Conservation (phyloP, 2,329 filamentous ascomycete species). For the Magnaporthales sp. region DNA sequence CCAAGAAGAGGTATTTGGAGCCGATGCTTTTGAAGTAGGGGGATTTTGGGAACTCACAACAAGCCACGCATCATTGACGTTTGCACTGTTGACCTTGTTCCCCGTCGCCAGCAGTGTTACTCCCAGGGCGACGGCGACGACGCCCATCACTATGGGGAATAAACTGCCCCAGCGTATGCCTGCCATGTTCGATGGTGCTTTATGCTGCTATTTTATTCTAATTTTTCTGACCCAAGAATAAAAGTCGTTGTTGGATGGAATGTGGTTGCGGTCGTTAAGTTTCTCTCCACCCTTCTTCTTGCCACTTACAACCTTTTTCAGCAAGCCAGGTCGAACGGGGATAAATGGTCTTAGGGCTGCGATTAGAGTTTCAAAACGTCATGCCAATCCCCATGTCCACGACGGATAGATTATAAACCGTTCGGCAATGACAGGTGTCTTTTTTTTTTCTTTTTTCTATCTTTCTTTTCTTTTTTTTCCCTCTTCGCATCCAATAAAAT, state of each 20-base stretch:
- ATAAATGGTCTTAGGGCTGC: neutral
- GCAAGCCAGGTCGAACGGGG: neutral
- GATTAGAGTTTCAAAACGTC: neutral
- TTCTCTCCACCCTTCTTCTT: neutral
- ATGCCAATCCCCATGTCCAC: neutral
- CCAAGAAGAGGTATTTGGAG: too few relatives aligned
- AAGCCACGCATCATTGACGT: neutral
- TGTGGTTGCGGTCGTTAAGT: neutral
- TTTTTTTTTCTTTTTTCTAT: too few relatives aligned
- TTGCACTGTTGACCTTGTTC: neutral
- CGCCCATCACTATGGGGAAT: conserved; percentile 3
- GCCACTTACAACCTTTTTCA: too few relatives aligned
- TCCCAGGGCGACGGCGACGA: conserved; percentile 5
- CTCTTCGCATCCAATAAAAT: neutral
- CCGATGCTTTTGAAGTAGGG: too few relatives aligned
- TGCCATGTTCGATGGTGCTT: neutral
- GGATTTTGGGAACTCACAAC: neutral
- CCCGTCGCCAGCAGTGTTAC: neutral
- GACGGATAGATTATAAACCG: neutral
- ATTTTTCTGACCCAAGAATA: too few relatives aligned
- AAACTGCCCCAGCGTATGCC: neutral
- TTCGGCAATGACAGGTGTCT: neutral
- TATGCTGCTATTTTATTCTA: neutral
- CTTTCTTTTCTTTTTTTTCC: neutral
- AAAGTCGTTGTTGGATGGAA: neutral